phyloP scores from a whole-genome alignment of 345 rosid species.

The Syzygium jambos region DNA sequence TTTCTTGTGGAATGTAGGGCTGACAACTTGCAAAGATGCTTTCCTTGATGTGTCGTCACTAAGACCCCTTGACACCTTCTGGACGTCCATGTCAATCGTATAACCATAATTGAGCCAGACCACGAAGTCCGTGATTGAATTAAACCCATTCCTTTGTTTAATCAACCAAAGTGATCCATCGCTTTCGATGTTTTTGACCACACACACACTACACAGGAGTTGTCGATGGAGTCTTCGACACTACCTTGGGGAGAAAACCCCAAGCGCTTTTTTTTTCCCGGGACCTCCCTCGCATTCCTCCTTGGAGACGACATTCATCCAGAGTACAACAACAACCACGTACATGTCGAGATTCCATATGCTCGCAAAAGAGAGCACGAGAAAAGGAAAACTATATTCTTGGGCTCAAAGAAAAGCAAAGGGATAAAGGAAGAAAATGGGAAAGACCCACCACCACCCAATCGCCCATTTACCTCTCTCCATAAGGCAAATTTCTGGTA shows the following conservation, averaged over 20 bases:
- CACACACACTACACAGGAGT: neutral
- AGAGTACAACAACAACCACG: neutral
- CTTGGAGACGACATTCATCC: neutral
- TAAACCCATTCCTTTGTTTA: neutral
- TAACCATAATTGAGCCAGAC: neutral
- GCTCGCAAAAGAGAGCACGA: neutral
- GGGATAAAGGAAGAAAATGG: neutral
- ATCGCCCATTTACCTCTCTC: neutral
- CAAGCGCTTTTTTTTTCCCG: neutral
- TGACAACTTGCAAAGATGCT: neutral
- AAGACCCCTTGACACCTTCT: neutral
- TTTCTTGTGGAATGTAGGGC: neutral
- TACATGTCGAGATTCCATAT: neutral
- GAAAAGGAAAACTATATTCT: neutral
- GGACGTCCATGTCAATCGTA: neutral
- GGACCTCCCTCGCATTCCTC: neutral
- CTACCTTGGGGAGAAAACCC: neutral
- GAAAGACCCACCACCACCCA: neutral
- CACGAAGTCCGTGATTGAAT: slow-evolving; percentile 1
- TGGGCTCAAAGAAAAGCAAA: neutral
- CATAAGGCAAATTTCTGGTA: neutral
- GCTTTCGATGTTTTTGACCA: neutral
- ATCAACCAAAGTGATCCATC: neutral
- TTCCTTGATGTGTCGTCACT: neutral
- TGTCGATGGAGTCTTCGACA: neutral